Evolutionary conservation across 768 basidiomycete species (phyloP).

Genomic region (Thelephora ganbajun): DNA sequence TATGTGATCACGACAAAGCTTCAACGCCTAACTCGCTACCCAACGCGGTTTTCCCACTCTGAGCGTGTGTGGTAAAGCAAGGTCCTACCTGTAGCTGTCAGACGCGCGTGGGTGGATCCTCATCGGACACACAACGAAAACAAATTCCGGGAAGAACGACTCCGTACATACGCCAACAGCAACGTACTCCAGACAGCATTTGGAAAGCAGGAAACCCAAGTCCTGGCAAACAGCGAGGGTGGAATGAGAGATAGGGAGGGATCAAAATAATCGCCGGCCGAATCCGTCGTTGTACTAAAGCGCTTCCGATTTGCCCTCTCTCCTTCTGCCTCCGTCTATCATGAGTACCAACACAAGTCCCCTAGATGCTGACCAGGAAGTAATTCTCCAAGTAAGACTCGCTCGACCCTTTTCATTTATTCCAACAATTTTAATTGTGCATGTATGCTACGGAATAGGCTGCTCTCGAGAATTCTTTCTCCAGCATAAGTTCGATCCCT

Average conservation of each 20-base stretch:
- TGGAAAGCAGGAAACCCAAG: not conserved
- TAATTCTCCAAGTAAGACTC: slow-evolving; percentile 8
- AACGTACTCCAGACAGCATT: too few species aligned
- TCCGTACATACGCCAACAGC: too few species aligned
- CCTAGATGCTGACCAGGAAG: slow-evolving; percentile 8
- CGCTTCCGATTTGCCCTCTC: not conserved
- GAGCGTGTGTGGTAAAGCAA: too few species aligned
- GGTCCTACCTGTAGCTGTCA: too few species aligned
- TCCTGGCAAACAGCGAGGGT: not conserved
- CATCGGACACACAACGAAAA: too few species aligned
- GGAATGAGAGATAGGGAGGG: not conserved
- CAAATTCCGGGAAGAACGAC: too few species aligned
- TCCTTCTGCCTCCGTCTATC: not conserved
- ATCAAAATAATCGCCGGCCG: not conserved
- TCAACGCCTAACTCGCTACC: too few species aligned
- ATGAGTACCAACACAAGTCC: slow-evolving; percentile 4
- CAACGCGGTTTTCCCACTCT: too few species aligned
- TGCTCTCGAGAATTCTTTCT: slow-evolving; percentile 5
- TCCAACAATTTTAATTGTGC: not conserved
- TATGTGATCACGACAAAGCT: too few species aligned
- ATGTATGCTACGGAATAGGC: slow-evolving; percentile 4
- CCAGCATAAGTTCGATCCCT: not conserved
- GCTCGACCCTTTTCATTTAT: too few species aligned
- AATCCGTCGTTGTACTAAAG: not conserved
- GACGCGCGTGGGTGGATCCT: too few species aligned